Evolutionary conservation across 208 protist species (phyloP).

Genomic region (Trypanosoma platydactyli): DNA sequence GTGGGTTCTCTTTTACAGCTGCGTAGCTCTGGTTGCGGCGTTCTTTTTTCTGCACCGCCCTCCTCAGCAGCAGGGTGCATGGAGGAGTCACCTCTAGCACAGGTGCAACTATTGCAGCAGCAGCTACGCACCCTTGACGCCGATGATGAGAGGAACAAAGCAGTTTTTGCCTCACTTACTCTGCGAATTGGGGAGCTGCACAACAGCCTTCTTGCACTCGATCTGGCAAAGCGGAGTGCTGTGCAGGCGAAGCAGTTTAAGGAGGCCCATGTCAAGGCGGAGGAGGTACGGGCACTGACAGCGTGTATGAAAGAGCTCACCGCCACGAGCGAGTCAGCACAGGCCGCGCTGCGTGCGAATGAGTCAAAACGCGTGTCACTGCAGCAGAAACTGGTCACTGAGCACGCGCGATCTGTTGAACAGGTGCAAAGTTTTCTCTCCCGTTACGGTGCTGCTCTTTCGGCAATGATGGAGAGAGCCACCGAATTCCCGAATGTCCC

Average conservation of each 20-base stretch:
- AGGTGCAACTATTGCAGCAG: conserved; percentile 6
- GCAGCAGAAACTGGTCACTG: not conserved
- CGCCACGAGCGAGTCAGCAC: not conserved
- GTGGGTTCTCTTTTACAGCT: not conserved
- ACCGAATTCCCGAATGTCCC: conserved; percentile 5
- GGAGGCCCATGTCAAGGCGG: conserved; percentile 36
- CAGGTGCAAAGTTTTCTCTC: conserved; percentile 8
- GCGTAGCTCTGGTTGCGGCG: conserved; percentile 4
- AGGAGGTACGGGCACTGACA: conserved; percentile 16
- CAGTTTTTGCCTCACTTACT: conserved; percentile 31
- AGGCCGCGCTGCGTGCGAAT: conserved; percentile 6
- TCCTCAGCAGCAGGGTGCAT: not conserved
- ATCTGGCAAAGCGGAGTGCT: conserved; percentile 39
- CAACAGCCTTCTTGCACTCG: conserved; percentile 28
- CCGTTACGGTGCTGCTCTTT: conserved; percentile 9
- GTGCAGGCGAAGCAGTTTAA: conserved; percentile 45
- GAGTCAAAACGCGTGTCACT: not conserved
- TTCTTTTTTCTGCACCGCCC: not conserved
- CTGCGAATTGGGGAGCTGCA: conserved; percentile 25
- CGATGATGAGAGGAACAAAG: conserved; percentile 11
- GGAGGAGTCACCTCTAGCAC: conserved; percentile 11
- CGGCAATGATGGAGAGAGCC: not conserved
- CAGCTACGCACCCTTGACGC: conserved; percentile 13
- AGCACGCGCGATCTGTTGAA: not conserved
- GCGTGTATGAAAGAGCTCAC: conserved; percentile 1